These are phyloP conservation scores for Posidonia oceanica DNA, from an alignment of 116 monocot genomes.

Conservation along the genomic window DNA sequence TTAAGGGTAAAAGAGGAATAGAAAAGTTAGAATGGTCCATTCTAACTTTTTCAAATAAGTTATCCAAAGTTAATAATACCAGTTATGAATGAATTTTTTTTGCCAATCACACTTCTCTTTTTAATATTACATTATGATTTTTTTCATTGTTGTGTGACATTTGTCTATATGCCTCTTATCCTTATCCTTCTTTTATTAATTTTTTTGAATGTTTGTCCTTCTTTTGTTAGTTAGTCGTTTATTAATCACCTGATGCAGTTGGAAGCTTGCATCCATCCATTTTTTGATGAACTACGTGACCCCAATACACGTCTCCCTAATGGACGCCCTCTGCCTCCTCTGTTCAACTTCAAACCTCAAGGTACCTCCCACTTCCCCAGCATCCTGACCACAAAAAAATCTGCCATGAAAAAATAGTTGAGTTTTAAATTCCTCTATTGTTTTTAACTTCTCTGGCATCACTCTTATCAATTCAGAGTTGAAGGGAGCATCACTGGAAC, in stretches of 20 bases:
- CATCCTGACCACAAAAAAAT: neutral
- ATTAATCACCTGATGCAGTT: constrained; percentile 16
- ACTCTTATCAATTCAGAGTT: constrained; percentile 34
- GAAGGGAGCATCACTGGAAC: constrained; percentile 60
- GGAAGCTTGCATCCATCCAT: constrained; percentile 63
- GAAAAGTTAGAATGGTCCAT: too few species aligned
- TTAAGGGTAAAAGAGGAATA: too few species aligned
- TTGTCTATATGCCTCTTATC: too few species aligned
- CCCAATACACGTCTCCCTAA: constrained; percentile 69
- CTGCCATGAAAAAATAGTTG: neutral
- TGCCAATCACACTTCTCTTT: too few species aligned
- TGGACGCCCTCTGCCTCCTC: constrained; percentile 64
- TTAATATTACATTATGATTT: too few species aligned
- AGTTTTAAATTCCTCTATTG: neutral
- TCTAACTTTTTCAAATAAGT: too few species aligned
- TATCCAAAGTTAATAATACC: too few species aligned
- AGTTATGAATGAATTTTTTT: too few species aligned
- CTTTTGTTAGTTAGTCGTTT: too few species aligned
- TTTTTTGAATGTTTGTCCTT: too few species aligned
- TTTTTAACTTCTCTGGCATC: neutral
- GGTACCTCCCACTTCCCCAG: constrained; percentile 18
- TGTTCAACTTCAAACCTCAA: constrained; percentile 80
- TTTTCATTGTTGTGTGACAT: too few species aligned
- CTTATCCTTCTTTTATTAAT: too few species aligned
- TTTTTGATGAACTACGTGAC: constrained; percentile 79